Evolutionary conservation across 1,139 yeast genomes (phyloP).

Genomic region (Lipomyces yarrowii): DNA sequence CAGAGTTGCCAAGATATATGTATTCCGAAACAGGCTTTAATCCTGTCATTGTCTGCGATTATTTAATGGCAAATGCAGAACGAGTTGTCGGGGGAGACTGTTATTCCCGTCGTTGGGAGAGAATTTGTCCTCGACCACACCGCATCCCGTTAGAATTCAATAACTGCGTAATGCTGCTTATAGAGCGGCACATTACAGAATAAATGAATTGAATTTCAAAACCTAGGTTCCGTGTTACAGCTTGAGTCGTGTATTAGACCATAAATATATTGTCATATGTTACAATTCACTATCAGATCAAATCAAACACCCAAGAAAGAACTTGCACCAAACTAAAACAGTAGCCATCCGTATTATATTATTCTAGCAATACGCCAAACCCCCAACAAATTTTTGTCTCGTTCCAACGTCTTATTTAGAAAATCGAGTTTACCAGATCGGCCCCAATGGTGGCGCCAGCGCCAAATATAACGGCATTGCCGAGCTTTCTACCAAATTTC

Average conservation of each 20-base stretch:
- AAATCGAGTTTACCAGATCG: slow-evolving; percentile 81
- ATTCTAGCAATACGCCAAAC: background rate
- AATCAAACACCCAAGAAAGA: too few relatives aligned
- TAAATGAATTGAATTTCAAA: too few relatives aligned
- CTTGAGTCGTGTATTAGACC: background rate
- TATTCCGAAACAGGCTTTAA: slow-evolving; percentile 5
- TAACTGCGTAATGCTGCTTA: too few relatives aligned
- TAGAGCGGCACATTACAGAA: too few relatives aligned
- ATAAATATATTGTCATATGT: too few relatives aligned
- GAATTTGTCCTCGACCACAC: too few relatives aligned
- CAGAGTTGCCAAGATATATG: slow-evolving; percentile 1
- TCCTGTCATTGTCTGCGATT: background rate
- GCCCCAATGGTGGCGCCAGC: slow-evolving; percentile 97
- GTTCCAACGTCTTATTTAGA: slow-evolving; percentile 46
- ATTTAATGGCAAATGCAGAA: background rate
- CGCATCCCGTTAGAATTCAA: too few relatives aligned
- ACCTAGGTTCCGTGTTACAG: background rate
- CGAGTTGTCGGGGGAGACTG: background rate
- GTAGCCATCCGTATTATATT: background rate
- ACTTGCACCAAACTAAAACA: background rate
- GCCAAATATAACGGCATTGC: slow-evolving; percentile 82
- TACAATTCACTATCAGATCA: too few relatives aligned
- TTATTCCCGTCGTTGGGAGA: too few relatives aligned
- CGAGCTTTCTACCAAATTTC: slow-evolving; percentile 80
- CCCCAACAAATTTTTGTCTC: background rate